Evolutionary conservation across 352 stramenopile species (phyloP).

Genomic region (Phytophthora cajani): DNA sequence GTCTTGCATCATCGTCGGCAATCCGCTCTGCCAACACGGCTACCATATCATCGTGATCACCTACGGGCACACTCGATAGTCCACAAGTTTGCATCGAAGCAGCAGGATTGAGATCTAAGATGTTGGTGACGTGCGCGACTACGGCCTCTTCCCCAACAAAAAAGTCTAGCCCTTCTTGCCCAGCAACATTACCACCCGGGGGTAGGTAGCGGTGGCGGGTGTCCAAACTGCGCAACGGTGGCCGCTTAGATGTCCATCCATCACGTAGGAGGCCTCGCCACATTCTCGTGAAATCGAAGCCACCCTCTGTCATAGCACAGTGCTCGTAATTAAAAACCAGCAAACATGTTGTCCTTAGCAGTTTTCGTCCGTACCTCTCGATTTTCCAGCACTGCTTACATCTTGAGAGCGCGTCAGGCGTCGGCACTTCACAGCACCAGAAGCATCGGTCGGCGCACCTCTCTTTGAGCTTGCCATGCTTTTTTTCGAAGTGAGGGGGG

Average conservation of each 20-base stretch:
- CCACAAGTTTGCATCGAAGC: neutral
- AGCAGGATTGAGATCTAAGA: neutral
- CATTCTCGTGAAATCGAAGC: constrained; percentile 5
- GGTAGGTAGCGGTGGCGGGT: neutral
- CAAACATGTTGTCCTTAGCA: neutral
- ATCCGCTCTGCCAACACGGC: no score
- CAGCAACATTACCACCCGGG: neutral
- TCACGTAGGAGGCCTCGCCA: constrained; percentile 8
- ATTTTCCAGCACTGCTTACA: no score
- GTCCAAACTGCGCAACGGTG: neutral
- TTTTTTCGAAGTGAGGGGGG: no score
- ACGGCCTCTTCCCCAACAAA: neutral
- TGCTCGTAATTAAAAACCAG: neutral
- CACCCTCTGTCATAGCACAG: neutral
- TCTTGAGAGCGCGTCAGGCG: no score
- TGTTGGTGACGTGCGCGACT: neutral
- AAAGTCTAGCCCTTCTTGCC: neutral
- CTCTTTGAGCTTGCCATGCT: no score
- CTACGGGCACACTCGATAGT: no score
- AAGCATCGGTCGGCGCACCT: no score
- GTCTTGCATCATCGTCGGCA: no score
- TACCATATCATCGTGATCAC: no score
- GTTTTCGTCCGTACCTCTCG: no score
- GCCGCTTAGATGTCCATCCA: constrained; percentile 8
- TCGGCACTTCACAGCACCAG: no score